A percentile compares a stretch with the other conserved stretches of the same genome.
Conservation (phyloP, 352 stramenopile species). For the Globisporangium spinosum region DNA sequence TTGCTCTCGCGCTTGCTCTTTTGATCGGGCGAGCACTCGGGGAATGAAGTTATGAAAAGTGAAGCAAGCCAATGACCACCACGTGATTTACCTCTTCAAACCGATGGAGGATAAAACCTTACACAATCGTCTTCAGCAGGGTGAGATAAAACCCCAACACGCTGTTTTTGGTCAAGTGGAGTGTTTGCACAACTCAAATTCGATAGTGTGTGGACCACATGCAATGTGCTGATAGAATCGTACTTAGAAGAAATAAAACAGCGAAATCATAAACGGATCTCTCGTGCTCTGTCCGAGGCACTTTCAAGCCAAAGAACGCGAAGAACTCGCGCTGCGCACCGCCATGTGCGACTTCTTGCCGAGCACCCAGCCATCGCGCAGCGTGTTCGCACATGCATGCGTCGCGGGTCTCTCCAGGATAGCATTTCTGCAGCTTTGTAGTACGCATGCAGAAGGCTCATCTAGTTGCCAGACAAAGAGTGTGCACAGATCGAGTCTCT, state of each 20-base stretch:
- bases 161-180: too few relatives aligned
- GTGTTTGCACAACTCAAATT: too few relatives aligned
- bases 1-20: constrained; percentile 1
- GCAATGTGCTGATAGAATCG: too few relatives aligned
- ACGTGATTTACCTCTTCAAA: neutral
- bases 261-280: too few relatives aligned
- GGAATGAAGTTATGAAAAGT: neutral
- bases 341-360: constrained; percentile 43
- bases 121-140: too few relatives aligned
- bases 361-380: constrained; percentile 51
- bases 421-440: constrained; percentile 28
- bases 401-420: constrained; percentile 30
- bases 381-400: constrained; percentile 42
- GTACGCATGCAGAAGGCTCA: too few relatives aligned
- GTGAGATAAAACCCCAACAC: too few relatives aligned
- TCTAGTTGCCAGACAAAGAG: too few relatives aligned
- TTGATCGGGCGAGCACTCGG: neutral
- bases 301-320: constrained; percentile 58
- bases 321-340: constrained; percentile 40
- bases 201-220: too few relatives aligned
- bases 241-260: too few relatives aligned
- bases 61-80: neutral
- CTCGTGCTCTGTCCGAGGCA: constrained; percentile 14
- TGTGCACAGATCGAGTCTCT: too few relatives aligned
- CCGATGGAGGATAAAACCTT: too few relatives aligned